These are phyloP conservation scores for Daldinia sp. DNA, from an alignment of 2,329 filamentous ascomycete species.

Conservation along the genomic window DNA sequence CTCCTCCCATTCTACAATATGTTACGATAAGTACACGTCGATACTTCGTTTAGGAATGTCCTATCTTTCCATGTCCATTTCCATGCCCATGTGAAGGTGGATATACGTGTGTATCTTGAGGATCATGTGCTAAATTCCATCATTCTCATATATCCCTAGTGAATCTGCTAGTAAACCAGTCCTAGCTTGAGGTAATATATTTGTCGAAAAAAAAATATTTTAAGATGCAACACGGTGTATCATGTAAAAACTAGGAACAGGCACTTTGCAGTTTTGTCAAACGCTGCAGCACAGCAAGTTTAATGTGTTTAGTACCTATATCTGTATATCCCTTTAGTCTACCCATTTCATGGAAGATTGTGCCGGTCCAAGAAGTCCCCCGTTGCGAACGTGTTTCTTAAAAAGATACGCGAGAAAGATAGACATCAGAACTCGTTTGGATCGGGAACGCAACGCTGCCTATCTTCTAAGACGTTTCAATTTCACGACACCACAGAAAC, in stretches of 20 bases:
- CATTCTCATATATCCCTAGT: not conserved
- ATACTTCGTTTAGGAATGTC: not conserved
- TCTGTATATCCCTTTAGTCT: not conserved
- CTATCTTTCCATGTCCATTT: not conserved
- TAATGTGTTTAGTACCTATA: not conserved
- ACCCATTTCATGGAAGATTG: not conserved
- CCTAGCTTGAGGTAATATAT: not conserved
- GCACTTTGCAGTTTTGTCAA: conserved; percentile 19
- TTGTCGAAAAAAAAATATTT: not conserved
- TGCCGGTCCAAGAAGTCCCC: not conserved
- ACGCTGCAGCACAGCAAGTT: not conserved
- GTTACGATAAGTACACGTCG: conserved; percentile 1
- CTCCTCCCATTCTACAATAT: not conserved
- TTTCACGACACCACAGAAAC: conserved; percentile 4
- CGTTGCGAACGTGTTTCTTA: not conserved
- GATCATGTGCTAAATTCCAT: not conserved
- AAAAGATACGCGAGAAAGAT: not conserved
- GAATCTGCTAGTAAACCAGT: not conserved
- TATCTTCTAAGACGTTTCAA: conserved; percentile 16
- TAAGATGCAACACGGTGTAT: conserved; percentile 14
- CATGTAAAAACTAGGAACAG: conserved; percentile 2
- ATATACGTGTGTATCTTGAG: not conserved
- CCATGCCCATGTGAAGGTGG: not conserved
- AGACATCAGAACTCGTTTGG: conserved; percentile 1
- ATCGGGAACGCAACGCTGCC: conserved; percentile 1